A percentile compares a stretch with the other conserved stretches of the same genome.
phyloP scores from a whole-genome alignment of 495 filamentous ascomycete genomes.

The Penicillium taxi region DNA sequence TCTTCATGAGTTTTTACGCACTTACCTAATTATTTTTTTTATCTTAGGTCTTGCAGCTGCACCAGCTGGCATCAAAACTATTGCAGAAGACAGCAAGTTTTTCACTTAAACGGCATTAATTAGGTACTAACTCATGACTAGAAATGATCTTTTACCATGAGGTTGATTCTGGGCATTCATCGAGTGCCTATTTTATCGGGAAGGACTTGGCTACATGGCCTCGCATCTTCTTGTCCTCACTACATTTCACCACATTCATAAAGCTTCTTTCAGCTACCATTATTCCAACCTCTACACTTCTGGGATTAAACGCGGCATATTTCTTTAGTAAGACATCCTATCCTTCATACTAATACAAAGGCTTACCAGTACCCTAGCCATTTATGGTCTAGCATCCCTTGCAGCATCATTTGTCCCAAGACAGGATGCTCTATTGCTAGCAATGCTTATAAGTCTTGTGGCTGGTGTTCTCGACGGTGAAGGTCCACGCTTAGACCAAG shows the following conservation, averaged over 20 bases:
- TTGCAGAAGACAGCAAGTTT: slow-evolving; percentile 47
- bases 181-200: slow-evolving; percentile 48
- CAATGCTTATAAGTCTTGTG: neutral
- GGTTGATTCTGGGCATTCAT: slow-evolving; percentile 44
- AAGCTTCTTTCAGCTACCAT: neutral
- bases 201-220: slow-evolving; percentile 43
- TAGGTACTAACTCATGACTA: neutral
- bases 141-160: slow-evolving; percentile 27
- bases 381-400: neutral
- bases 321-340: slow-evolving; percentile 1
- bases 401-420: neutral
- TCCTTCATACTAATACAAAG: no score
- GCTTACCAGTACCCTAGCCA: no score
- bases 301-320: neutral
- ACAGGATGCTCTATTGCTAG: neutral
- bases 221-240: slow-evolving; percentile 32
- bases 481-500: neutral
- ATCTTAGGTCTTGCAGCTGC: slow-evolving; percentile 44
- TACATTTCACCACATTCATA: slow-evolving; percentile 4
- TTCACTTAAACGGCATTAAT: neutral
- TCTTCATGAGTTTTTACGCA: no score
- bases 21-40: no score
- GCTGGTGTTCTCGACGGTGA: neutral
- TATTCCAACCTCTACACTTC: neutral
- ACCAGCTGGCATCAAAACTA: slow-evolving; percentile 47